Conservation (phyloP, 2,329 filamentous ascomycete species). For the Dichotomopilus funicola region DNA sequence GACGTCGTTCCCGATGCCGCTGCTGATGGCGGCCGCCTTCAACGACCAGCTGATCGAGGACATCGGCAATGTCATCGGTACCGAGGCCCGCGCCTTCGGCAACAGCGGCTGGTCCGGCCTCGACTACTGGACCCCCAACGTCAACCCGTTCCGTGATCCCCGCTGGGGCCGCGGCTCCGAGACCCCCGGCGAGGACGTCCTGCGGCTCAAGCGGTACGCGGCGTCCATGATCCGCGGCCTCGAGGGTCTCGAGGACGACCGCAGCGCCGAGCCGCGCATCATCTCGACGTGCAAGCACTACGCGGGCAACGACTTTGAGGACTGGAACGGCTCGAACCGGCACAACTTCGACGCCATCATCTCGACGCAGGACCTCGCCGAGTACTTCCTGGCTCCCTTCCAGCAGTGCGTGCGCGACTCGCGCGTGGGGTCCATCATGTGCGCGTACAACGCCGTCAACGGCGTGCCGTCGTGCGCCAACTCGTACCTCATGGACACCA, state of each 20-base stretch:
- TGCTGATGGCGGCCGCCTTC: constrained; percentile 57
- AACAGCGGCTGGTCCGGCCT: constrained; percentile 50
- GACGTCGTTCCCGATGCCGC: constrained; percentile 60
- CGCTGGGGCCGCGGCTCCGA: constrained; percentile 57
- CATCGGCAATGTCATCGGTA: constrained; percentile 49
- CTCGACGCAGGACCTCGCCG: constrained; percentile 53
- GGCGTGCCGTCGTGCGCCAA: constrained; percentile 56
- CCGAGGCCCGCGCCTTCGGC: constrained; percentile 57
- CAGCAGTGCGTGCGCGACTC: constrained; percentile 54
- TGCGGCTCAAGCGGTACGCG: constrained; percentile 24
- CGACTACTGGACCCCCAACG: constrained; percentile 61
- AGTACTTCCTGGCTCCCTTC: constrained; percentile 63
- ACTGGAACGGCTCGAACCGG: constrained; percentile 20
- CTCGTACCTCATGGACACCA: constrained; percentile 49
- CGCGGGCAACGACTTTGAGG: constrained; percentile 46
- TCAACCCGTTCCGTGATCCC: constrained; percentile 59
- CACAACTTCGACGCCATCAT: constrained; percentile 26
- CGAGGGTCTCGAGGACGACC: constrained; percentile 18
- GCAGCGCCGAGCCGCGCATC: constrained; percentile 24
- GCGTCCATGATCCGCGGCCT: constrained; percentile 24
- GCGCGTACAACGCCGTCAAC: constrained; percentile 58
- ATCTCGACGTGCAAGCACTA: constrained; percentile 56
- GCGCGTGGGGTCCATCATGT: constrained; percentile 53
- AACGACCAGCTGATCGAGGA: constrained; percentile 54
- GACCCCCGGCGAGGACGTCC: constrained; percentile 29